Evolutionary conservation across 345 rosid genomes (phyloP).

Genomic region (Populus euphratica): DNA sequence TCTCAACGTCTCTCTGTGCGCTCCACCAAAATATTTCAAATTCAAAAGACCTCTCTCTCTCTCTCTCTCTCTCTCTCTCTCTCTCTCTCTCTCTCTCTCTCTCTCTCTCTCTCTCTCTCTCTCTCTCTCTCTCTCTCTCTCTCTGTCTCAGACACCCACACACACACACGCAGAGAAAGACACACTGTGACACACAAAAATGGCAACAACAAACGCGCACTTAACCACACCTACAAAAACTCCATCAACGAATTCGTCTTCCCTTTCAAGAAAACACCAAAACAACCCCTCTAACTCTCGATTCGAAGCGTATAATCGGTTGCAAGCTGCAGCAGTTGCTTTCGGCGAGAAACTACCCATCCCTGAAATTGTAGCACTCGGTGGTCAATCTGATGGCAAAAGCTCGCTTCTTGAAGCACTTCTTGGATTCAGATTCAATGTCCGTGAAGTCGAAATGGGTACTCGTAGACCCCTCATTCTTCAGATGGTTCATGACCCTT

Average conservation of each 20-base stretch:
- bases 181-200: not conserved
- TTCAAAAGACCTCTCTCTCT: not conserved
- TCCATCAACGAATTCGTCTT: conserved; percentile 32
- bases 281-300: conserved; percentile 41
- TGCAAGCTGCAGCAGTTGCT: conserved; percentile 91
- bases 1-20: not conserved
- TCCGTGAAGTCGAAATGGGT: conserved; percentile 97
- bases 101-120: not conserved
- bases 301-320: conserved; percentile 93
- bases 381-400: conserved; percentile 95
- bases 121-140: not conserved
- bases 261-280: conserved; percentile 18
- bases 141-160: not conserved
- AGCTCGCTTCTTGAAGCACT: conserved; percentile 96
- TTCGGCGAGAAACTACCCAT: conserved; percentile 97
- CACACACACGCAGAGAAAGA: too few relatives aligned
- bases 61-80: not conserved
- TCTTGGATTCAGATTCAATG: conserved; percentile 87
- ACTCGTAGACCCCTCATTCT: conserved; percentile 90
- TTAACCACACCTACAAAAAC: conserved; percentile 60
- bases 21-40: conserved; percentile 6
- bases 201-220: conserved; percentile 15
- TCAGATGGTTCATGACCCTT: conserved; percentile 88
- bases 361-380: conserved; percentile 92
- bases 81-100: not conserved